Evolutionary conservation across 2,329 filamentous ascomycete species (phyloP), one percentile per base, ranked within the genome.

Genomic region (Pseudogymnoascus sp.): DNA sequence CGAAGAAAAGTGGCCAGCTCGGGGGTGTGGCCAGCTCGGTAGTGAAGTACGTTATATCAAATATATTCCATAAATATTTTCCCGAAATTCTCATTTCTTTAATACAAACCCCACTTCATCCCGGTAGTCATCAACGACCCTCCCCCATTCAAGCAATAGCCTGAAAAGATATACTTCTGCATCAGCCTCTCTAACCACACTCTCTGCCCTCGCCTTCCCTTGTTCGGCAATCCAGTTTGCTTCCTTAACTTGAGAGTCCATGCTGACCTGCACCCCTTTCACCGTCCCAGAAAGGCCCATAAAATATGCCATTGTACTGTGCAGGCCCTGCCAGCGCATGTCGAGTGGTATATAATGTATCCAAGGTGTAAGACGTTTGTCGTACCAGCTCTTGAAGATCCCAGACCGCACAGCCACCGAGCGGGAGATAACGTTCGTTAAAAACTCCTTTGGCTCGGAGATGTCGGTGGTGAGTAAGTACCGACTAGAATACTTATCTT

Each of bases 331-430:
- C 28, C 75, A 64, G 5, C 74, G 66, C 8, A 74, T 78, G 67
- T 87, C 83, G 66, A 87, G 77, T 0, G 86, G 86, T 0, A 87
- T 78, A 66, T 85, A 88, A 71, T 88, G 85, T 22, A 76, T 74
- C 86, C 86, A 89, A 0, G 82, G 78, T 12, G 83, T 75, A 1
- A 88, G 72, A 2, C 86, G 77, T 35, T 80, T 78, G 66, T 87
- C 85, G 67, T 85, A 84, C 86, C 86, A 89, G 62, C 87, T 84
- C 23, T 79, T 76, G 70, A 85, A 88, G 23, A 86, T 75, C 2
- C 82, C 85, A 0, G 81, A 79, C 65, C 85, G 85, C 69, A 87
- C 79, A 0, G 82, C 81, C 1, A 85, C 70, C 3, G 78, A 82
- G 1, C 72, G 77, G 11, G 77, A 81, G 12, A 75, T 72, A 11